A percentile compares a stretch with the other conserved stretches of the same genome.
Evolutionary conservation across 2,329 filamentous ascomycete genomes (phyloP).

Genomic region (Colletotrichum trifolii): DNA sequence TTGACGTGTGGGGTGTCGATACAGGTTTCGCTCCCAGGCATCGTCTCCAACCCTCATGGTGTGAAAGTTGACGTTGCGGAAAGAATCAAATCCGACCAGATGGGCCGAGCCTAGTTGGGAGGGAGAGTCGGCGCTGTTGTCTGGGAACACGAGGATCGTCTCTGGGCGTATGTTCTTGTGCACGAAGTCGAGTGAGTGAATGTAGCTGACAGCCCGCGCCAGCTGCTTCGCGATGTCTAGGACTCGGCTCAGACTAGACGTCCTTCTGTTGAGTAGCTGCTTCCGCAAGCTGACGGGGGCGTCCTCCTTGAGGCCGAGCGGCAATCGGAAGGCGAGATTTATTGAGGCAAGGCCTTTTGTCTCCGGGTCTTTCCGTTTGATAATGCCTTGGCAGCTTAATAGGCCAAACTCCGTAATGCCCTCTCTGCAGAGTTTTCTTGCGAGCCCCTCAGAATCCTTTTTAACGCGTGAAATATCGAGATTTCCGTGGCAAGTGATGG

Average conservation of each 20-base stretch:
- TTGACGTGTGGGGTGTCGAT: slow-evolving; percentile 61
- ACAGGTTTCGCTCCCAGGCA: slow-evolving; percentile 57
- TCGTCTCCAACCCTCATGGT: slow-evolving; percentile 50
- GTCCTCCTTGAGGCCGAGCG: background rate
- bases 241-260: slow-evolving; percentile 1
- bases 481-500: background rate
- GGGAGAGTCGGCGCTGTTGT: background rate
- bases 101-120: slow-evolving; percentile 43
- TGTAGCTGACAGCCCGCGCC: slow-evolving; percentile 42
- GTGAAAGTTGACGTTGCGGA: slow-evolving; percentile 47
- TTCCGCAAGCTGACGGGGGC: background rate
- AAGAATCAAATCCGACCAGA: slow-evolving; percentile 57
- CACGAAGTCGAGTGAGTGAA: slow-evolving; percentile 55
- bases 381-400: background rate
- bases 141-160: slow-evolving; percentile 47
- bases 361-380: background rate
- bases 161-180: slow-evolving; percentile 60
- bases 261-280: background rate
- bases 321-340: background rate
- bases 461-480: background rate
- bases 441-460: background rate
- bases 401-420: background rate
- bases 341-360: background rate
- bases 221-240: slow-evolving; percentile 46
- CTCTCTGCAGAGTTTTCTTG: background rate